A percentile compares a stretch with the other conserved stretches of the same genome.
Evolutionary conservation across 2,329 filamentous ascomycete species (phyloP).

Genomic region (Myriosclerotinia curreyana): DNA sequence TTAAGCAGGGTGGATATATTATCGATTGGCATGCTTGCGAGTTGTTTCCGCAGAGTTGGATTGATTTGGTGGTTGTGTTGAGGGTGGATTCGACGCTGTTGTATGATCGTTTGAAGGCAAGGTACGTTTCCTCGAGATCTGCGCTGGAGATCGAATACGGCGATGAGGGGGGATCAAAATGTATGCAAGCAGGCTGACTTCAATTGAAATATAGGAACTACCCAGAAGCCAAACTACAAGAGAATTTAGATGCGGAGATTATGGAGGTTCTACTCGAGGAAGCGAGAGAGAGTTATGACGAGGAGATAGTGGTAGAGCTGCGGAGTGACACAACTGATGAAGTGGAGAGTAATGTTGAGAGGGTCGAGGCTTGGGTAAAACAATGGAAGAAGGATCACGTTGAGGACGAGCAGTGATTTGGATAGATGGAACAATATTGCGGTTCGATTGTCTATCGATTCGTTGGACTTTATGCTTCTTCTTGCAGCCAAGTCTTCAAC

Average conservation of each 20-base stretch:
- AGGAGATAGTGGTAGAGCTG: slow-evolving; percentile 85
- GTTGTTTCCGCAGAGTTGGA: slow-evolving; percentile 87
- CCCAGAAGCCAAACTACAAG: slow-evolving; percentile 81
- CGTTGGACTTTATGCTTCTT: slow-evolving; percentile 28
- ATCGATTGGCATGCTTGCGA: slow-evolving; percentile 99
- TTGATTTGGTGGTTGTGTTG: slow-evolving; percentile 91
- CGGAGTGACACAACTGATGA: slow-evolving; percentile 78
- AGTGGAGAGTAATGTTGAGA: slow-evolving; percentile 83
- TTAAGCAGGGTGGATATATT: slow-evolving; percentile 75
- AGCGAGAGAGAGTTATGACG: slow-evolving; percentile 80
- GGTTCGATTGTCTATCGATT: slow-evolving; percentile 21
- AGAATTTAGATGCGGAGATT: slow-evolving; percentile 96
- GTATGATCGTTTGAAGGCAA: slow-evolving; percentile 76
- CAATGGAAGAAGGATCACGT: slow-evolving; percentile 73
- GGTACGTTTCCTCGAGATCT: slow-evolving; percentile 47
- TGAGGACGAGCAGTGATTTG: slow-evolving; percentile 25
- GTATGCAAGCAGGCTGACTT: background rate
- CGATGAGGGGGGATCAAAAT: background rate
- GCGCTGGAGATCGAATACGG: background rate
- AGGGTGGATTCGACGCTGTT: slow-evolving; percentile 75
- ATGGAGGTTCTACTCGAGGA: slow-evolving; percentile 94
- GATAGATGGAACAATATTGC: background rate
- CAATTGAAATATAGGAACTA: slow-evolving; percentile 59
- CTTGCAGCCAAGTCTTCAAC: slow-evolving; percentile 71
- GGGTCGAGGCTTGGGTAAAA: slow-evolving; percentile 77